Percentiles rank a stretch among this genome's conserved stretches.
phyloP scores from a whole-genome alignment of 208 protist genomes.

The Plasmodiophora brassicae region DNA sequence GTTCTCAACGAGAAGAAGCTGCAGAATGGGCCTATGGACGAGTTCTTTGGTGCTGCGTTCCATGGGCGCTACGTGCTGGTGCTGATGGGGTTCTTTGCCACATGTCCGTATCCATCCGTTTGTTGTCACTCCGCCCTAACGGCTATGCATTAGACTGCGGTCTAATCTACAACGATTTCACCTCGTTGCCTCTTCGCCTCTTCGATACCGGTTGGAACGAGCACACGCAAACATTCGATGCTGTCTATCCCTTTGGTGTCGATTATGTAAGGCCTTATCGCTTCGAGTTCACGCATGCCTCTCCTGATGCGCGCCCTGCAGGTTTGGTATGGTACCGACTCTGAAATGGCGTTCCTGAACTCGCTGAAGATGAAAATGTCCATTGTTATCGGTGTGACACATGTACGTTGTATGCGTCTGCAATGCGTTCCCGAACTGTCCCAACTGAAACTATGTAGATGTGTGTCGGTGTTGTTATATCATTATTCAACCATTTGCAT shows the following conservation, averaged over 20 bases:
- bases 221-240: not conserved
- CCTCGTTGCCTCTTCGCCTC: slow-evolving; percentile 6
- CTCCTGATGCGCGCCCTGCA: no score
- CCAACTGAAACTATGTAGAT: slow-evolving; percentile 27
- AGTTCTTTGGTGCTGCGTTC: slow-evolving; percentile 3
- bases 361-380: slow-evolving; percentile 98
- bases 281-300: not conserved
- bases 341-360: slow-evolving; percentile 92
- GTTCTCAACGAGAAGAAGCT: slow-evolving; percentile 33
- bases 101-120: not conserved
- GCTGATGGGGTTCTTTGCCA: slow-evolving; percentile 9
- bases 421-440: not conserved
- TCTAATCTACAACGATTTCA: slow-evolving; percentile 43
- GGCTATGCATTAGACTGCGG: slow-evolving; percentile 35
- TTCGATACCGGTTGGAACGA: slow-evolving; percentile 27
- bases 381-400: slow-evolving; percentile 68
- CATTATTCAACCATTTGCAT: slow-evolving; percentile 29
- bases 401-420: slow-evolving; percentile 16
- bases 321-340: slow-evolving; percentile 50
- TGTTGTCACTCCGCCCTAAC: not conserved
- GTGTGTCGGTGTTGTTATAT: slow-evolving; percentile 7
- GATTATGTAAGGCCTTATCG: not conserved
- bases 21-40: slow-evolving; percentile 14
- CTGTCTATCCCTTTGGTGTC: not conserved
- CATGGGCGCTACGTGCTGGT: not conserved